Base-by-base conservation (phyloP, 306 rosid species). In the Vicia villosa region DNA sequence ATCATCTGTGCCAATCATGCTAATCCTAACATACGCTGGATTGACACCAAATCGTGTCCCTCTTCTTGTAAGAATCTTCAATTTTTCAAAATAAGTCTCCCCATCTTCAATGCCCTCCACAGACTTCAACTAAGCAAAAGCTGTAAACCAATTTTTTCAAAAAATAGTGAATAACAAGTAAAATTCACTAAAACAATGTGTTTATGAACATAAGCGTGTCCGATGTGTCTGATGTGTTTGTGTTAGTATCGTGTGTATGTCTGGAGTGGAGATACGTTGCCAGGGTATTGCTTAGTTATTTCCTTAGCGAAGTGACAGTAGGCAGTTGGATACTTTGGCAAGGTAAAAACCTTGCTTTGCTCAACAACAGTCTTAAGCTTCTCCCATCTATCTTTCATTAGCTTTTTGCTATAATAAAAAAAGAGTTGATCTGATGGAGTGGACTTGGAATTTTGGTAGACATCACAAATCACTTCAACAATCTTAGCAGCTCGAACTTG, bases 71-170 rank as follows among this genome's bases (percentile, higher is more conserved):
- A 43, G 14, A 24, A 87, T 74, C 43, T 79, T 85, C 37, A 68
- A 3, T 38, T 83, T 86, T 60, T 63, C 81, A 59, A 90, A 40
- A 60, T 75, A 76, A 66, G 50, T 66, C 63, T 55, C 79, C 19
- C 83, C 72, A 50, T 88, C 82, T 74, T 84, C 82, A 32, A 76
- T 81, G 24, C 74, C 81, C 24, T 85, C 86, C 19, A 69, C 69
- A 40, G 81, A 50, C 83, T 86, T 83, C 90, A 93, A 51, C 98
- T 97, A 93, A 1, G 88, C 85, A 78, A 80, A 93, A 67, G 72
- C 97, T 93, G 82, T 36, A 21, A 5, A 42, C 0, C 9, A 26
- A 65, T 10, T 34, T 22, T 34, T 34, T 1, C 10, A 20, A 28
- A 58, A 1, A 13, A 51, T 2, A 74, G n/a, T 59, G 14, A 20